A percentile compares a stretch with the other conserved stretches of the same genome.
Evolutionary conservation across 2,329 filamentous ascomycete species (phyloP).

Genomic region (Venturia oleaginea): DNA sequence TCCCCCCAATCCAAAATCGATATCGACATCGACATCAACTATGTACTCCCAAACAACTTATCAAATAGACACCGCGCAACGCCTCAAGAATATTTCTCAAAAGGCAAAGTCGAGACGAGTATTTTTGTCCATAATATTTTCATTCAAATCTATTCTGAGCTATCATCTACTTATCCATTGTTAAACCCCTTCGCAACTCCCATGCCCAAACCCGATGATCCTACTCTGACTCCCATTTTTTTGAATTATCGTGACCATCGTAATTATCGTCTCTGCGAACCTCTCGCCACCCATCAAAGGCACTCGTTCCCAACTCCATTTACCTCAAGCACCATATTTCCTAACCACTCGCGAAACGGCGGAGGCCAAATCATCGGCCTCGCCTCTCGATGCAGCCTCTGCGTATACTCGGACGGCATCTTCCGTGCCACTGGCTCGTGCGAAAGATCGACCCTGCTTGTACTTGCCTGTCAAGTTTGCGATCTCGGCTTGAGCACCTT

Average conservation of each 20-base stretch:
- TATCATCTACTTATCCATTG: neutral
- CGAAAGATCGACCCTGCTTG: slow-evolving; percentile 80
- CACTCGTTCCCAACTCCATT: too few species aligned
- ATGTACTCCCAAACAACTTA: too few species aligned
- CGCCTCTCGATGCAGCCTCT: slow-evolving; percentile 78
- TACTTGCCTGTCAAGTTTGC: slow-evolving; percentile 85
- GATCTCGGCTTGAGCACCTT: slow-evolving; percentile 74
- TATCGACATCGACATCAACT: too few species aligned
- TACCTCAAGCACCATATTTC: slow-evolving; percentile 15
- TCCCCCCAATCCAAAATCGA: too few species aligned
- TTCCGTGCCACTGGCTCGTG: slow-evolving; percentile 87
- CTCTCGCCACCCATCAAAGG: neutral
- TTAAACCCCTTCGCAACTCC: neutral
- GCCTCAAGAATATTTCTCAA: too few species aligned
- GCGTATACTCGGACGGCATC: slow-evolving; percentile 95
- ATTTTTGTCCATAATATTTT: too few species aligned
- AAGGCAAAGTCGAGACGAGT: too few species aligned
- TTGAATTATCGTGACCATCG: neutral
- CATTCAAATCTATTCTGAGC: too few species aligned
- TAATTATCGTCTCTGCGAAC: neutral
- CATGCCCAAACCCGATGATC: neutral
- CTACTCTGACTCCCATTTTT: neutral
- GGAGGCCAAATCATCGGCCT: slow-evolving; percentile 82
- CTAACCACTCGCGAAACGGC: slow-evolving; percentile 71
- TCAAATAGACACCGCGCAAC: too few species aligned